Evolutionary conservation across 2,329 filamentous ascomycete genomes (phyloP).

Genomic region (Colletotrichum karsti): DNA sequence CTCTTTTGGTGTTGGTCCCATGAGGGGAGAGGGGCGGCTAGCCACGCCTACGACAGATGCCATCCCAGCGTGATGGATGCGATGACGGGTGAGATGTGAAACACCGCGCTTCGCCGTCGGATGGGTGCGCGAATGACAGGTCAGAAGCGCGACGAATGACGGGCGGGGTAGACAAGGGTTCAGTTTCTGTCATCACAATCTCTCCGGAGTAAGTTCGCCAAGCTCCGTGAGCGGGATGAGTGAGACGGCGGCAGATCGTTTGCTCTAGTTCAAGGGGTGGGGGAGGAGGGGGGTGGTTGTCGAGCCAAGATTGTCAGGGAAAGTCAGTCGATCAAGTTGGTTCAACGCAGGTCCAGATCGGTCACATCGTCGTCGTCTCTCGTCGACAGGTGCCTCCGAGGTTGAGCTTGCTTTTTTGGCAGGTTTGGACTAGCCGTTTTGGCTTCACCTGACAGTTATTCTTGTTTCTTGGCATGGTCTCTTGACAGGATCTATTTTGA

Average conservation of each 20-base stretch:
- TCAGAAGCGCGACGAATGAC: neutral
- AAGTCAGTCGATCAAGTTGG: neutral
- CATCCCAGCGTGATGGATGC: constrained; percentile 23
- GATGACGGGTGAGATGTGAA: constrained; percentile 11
- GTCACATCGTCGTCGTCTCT: neutral
- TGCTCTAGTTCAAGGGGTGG: neutral
- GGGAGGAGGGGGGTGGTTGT: neutral
- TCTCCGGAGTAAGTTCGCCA: neutral
- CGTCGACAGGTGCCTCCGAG: constrained; percentile 1
- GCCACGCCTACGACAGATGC: constrained; percentile 13
- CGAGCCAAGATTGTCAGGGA: neutral
- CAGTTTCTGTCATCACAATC: neutral
- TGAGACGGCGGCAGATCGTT: neutral
- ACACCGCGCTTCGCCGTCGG: neutral
- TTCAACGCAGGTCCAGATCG: neutral
- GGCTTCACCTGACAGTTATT: neutral
- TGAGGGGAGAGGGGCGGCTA: neutral
- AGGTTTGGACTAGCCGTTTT: no score
- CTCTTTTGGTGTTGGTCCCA: neutral
- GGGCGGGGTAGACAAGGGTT: neutral
- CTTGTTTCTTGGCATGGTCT: neutral
- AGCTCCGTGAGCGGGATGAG: neutral
- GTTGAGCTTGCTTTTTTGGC: neutral
- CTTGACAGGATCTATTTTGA: neutral
- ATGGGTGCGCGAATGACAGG: neutral